Conservation (phyloP, 2,329 filamentous ascomycete genomes). For the Gaeumannomyces tritici region DNA sequence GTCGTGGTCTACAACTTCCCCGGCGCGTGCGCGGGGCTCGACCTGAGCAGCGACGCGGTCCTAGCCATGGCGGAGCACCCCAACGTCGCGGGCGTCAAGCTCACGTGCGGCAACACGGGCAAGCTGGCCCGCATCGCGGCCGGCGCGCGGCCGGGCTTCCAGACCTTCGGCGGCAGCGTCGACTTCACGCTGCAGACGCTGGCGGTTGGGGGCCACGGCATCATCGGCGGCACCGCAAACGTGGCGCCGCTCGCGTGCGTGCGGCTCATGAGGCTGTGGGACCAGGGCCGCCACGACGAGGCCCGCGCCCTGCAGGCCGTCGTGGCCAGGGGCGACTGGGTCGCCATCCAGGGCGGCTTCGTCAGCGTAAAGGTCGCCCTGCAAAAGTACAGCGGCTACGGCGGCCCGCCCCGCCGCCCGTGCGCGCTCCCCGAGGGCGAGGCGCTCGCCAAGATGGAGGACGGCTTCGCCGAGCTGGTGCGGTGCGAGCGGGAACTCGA, state of each 20-base stretch:
- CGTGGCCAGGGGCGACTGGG: constrained; percentile 35
- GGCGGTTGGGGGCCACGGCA: constrained; percentile 59
- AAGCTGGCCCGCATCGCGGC: constrained; percentile 43
- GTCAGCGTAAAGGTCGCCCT: constrained; percentile 37
- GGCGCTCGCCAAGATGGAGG: constrained; percentile 24
- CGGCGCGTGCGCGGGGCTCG: constrained; percentile 44
- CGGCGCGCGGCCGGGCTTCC: constrained; percentile 35
- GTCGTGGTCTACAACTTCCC: constrained; percentile 58
- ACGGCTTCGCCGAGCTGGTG: constrained; percentile 16
- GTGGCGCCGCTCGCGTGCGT: constrained; percentile 54
- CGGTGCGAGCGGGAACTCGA: constrained; percentile 22
- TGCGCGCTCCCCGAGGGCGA: constrained; percentile 24
- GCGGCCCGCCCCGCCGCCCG: constrained; percentile 27
- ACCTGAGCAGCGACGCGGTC: constrained; percentile 48
- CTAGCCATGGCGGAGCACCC: constrained; percentile 37
- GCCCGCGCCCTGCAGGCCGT: constrained; percentile 47
- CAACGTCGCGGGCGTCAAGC: constrained; percentile 55
- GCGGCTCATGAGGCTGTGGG: constrained; percentile 49
- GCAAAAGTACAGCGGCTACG: constrained; percentile 27
- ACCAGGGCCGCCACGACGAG: constrained; percentile 45
- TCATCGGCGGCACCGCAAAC: constrained; percentile 65
- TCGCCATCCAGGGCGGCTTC: constrained; percentile 37
- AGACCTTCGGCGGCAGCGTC: constrained; percentile 62
- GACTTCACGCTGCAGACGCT: constrained; percentile 66
- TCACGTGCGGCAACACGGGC: constrained; percentile 55